A percentile compares a stretch with the other conserved stretches of the same genome.
phyloP scores from a whole-genome alignment of 805 yeast genomes.

The Zygotorulaspora florentina region DNA sequence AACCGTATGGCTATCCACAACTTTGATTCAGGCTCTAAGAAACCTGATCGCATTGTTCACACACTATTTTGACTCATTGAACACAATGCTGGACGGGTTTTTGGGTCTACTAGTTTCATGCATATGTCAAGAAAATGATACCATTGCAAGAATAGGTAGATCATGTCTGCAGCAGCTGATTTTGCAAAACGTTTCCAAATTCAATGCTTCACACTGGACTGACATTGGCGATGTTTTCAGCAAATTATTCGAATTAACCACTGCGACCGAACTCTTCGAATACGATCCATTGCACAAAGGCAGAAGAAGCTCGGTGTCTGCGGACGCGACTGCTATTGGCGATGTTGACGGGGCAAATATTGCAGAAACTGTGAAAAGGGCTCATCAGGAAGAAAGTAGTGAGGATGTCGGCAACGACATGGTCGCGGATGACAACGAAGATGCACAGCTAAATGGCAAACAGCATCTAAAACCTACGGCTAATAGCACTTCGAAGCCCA shows the following conservation, averaged over 20 bases:
- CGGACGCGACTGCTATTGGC: not conserved
- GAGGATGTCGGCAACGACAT: slow-evolving; percentile 37
- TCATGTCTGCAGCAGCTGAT: slow-evolving; percentile 79
- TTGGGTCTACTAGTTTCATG: slow-evolving; percentile 76
- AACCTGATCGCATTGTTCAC: slow-evolving; percentile 80
- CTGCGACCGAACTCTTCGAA: slow-evolving; percentile 79
- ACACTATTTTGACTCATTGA: slow-evolving; percentile 73
- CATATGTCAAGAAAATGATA: slow-evolving; percentile 94
- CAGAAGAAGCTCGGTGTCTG: slow-evolving; percentile 21
- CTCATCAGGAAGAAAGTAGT: slow-evolving; percentile 34
- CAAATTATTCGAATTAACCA: slow-evolving; percentile 70
- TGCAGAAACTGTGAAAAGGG: slow-evolving; percentile 32
- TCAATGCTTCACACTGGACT: slow-evolving; percentile 68
- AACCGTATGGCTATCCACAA: slow-evolving; percentile 95
- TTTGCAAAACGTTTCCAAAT: slow-evolving; percentile 65
- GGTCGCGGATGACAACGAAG: slow-evolving; percentile 16
- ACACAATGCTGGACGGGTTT: slow-evolving; percentile 71
- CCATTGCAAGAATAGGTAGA: slow-evolving; percentile 91
- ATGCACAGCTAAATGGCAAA: slow-evolving; percentile 3
- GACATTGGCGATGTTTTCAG: slow-evolving; percentile 61
- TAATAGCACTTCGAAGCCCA: slow-evolving; percentile 10
- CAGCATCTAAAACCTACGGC: slow-evolving; percentile 1
- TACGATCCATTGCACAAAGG: slow-evolving; percentile 40
- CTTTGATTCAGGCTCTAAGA: slow-evolving; percentile 90
- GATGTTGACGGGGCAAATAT: slow-evolving; percentile 16